These are phyloP conservation scores for Cryphonectria nitschkei DNA, from an alignment of 2,329 filamentous ascomycete genomes.

Conservation along the genomic window DNA sequence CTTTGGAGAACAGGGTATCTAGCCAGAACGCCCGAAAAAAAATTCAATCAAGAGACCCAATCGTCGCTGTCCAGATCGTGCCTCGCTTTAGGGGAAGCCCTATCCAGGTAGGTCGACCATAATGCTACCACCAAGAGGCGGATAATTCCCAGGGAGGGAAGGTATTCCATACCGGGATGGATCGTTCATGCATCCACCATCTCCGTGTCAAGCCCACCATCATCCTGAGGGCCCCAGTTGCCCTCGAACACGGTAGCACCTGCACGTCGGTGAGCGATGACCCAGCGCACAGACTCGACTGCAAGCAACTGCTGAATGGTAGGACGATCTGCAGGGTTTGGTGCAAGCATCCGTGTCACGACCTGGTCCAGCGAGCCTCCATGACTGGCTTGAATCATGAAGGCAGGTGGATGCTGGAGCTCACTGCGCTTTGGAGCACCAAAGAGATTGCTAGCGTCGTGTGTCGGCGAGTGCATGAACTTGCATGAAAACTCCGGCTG, in stretches of 20 bases:
- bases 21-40: slow-evolving; percentile 32
- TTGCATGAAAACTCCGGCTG: slow-evolving; percentile 32
- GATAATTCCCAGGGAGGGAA: slow-evolving; percentile 29
- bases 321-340: slow-evolving; percentile 74
- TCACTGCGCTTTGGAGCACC: slow-evolving; percentile 54
- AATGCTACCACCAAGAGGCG: slow-evolving; percentile 30
- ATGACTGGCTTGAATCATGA: slow-evolving; percentile 82
- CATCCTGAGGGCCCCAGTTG: slow-evolving; percentile 83
- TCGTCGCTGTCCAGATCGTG: slow-evolving; percentile 30
- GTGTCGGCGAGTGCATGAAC: slow-evolving; percentile 32
- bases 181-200: slow-evolving; percentile 60
- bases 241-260: slow-evolving; percentile 96
- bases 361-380: slow-evolving; percentile 79
- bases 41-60: slow-evolving; percentile 32
- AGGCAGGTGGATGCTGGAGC: slow-evolving; percentile 70
- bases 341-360: slow-evolving; percentile 85
- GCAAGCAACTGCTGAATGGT: slow-evolving; percentile 73
- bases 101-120: slow-evolving; percentile 41
- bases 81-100: slow-evolving; percentile 28
- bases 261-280: slow-evolving; percentile 74
- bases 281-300: slow-evolving; percentile 78
- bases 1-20: slow-evolving; percentile 30
- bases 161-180: slow-evolving; percentile 31
- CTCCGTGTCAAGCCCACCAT: slow-evolving; percentile 55
- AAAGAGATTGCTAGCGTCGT: slow-evolving; percentile 48